These are phyloP conservation scores for Acarospora socialis DNA, from an alignment of 2,329 filamentous ascomycete genomes.

Conservation along the genomic window DNA sequence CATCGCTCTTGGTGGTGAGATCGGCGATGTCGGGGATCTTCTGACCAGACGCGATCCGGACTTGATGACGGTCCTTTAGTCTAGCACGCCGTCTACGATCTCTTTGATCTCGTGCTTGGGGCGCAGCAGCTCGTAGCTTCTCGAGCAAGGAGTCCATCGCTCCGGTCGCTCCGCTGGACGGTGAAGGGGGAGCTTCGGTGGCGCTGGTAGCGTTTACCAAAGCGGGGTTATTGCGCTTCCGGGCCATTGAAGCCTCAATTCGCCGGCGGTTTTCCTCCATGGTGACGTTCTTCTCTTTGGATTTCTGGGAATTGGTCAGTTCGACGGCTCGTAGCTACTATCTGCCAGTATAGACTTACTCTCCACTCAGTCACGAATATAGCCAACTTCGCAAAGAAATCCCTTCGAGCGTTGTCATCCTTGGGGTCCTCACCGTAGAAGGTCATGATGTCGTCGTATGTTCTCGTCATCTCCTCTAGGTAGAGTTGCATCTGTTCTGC, in stretches of 20 bases:
- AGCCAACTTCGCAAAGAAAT: slow-evolving; percentile 91
- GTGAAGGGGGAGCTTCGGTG: slow-evolving; percentile 43
- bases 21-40: slow-evolving; percentile 64
- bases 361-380: slow-evolving; percentile 88
- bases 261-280: slow-evolving; percentile 70
- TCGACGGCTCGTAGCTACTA: slow-evolving; percentile 11
- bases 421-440: slow-evolving; percentile 90
- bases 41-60: slow-evolving; percentile 77
- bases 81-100: slow-evolving; percentile 76
- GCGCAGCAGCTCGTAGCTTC: slow-evolving; percentile 85
- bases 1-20: slow-evolving; percentile 40
- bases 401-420: slow-evolving; percentile 83
- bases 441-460: slow-evolving; percentile 87
- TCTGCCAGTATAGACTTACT: slow-evolving; percentile 29
- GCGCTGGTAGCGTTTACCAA: slow-evolving; percentile 43
- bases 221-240: slow-evolving; percentile 55
- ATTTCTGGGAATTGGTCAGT: slow-evolving; percentile 52
- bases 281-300: slow-evolving; percentile 75
- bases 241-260: slow-evolving; percentile 84
- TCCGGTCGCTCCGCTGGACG: slow-evolving; percentile 62
- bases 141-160: slow-evolving; percentile 94
- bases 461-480: slow-evolving; percentile 79
- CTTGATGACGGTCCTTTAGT: slow-evolving; percentile 80
- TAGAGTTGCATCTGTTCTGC: slow-evolving; percentile 92
- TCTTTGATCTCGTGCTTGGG: slow-evolving; percentile 75